Evolutionary conservation across 257 asterid species (phyloP), one percentile per base, ranked within the genome.

Genomic region (Sherardia arvensis): DNA sequence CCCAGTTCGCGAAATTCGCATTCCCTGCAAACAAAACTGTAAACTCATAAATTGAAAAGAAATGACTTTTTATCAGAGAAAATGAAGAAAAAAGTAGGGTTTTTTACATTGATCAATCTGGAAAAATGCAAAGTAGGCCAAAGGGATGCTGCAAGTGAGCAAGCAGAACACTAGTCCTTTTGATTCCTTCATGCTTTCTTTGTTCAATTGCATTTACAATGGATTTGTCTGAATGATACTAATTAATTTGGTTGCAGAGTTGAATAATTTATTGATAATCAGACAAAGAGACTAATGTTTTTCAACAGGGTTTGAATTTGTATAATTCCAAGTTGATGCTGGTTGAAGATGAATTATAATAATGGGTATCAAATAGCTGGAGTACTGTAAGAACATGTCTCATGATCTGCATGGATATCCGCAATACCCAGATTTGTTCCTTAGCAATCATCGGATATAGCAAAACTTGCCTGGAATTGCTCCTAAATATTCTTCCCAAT

Each of bases 61-160:
- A 38, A 38, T 2, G 51, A 8, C 4, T 20, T 14, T 15, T 15
- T 14, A 43, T 0, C 3, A 2, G 15, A 40, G n/a, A 40, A 40
- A 40, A 48, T 17, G n/a, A 40, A 8, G 4, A 61, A 28, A 15
- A 23, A 3, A 10, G 30, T 23, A 1, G 20, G 14, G 51, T 43
- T 33, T 33, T 47, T 59, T 71, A 71, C 71, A 66, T 18, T 20
- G 71, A 59, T 60, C 56, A 49, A 71, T 51, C 67, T 65, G 70
- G 11, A 60, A 60, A 53, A 48, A 25, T 27, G 67, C 67, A 49
- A 20, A 64, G 45, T 71, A 71, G 33, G 51, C 36, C 64, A 71
- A 21, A 36, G 76, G 71, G 32, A 71, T 5, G 23, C 48, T 36
- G 62, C 66, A 27, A 29, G 66, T 38, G 26, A 65, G 59, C 56